These are phyloP conservation scores for Elaeis guineensis DNA, from an alignment of 176 grass and related monocot species.

Conservation along the genomic window DNA sequence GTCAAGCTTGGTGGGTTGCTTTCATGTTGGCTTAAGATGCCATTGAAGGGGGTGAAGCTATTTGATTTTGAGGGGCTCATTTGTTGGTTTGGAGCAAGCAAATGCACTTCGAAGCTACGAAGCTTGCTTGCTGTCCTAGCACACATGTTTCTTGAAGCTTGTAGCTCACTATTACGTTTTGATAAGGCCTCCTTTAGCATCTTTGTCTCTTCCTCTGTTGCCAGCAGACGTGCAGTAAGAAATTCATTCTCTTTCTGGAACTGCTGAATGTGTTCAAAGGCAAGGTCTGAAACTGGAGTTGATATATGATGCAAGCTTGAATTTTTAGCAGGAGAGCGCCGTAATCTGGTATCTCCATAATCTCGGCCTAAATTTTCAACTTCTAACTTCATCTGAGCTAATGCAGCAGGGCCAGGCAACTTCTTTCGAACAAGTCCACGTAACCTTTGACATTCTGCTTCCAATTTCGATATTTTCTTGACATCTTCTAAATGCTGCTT, in stretches of 20 bases:
- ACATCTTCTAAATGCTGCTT: conserved; percentile 82
- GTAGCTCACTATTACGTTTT: conserved; percentile 86
- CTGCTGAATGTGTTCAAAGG: conserved; percentile 60
- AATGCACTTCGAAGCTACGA: conserved; percentile 66
- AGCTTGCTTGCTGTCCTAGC: conserved; percentile 78
- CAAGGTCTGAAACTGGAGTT: conserved; percentile 53
- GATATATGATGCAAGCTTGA: conserved; percentile 37
- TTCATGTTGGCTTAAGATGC: conserved; percentile 58
- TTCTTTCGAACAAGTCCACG: conserved; percentile 96
- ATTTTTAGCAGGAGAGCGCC: conserved; percentile 68
- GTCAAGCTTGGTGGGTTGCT: conserved; percentile 91
- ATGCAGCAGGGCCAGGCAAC: conserved; percentile 87
- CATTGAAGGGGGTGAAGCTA: conserved; percentile 64
- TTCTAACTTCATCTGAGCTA: conserved; percentile 99
- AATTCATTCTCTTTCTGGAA: conserved; percentile 95
- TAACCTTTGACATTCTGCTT: conserved; percentile 98
- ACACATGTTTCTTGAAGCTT: conserved; percentile 78
- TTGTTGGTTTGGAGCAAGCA: conserved; percentile 53
- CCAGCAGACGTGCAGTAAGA: conserved; percentile 70
- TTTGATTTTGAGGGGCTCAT: conserved; percentile 49
- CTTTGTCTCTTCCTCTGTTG: conserved; percentile 97
- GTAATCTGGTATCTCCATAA: conserved; percentile 71
- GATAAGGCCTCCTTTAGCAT: conserved; percentile 91
- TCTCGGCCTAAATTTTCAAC: conserved; percentile 89
- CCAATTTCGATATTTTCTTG: conserved; percentile 95